These are phyloP conservation scores for Salix viminalis DNA, from an alignment of 345 rosid species.

Conservation along the genomic window DNA sequence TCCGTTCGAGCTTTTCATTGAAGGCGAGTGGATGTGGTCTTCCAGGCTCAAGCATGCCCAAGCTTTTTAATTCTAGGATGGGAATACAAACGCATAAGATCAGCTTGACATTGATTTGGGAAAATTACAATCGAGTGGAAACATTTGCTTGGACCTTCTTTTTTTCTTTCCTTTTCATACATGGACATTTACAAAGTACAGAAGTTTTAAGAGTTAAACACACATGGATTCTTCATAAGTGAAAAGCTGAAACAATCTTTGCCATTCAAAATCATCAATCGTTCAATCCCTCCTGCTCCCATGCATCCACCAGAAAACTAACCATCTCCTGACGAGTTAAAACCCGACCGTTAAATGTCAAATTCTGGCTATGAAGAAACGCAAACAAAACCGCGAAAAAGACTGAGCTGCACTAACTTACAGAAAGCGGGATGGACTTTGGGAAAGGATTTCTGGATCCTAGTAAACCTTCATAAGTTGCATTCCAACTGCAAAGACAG, in stretches of 20 bases:
- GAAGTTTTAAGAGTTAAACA: constrained; percentile 1
- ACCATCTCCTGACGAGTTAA: constrained; percentile 23
- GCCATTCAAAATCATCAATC: constrained; percentile 14
- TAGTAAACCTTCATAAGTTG: constrained; percentile 59
- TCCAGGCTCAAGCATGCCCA: too few relatives aligned
- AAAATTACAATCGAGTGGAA: constrained; percentile 12
- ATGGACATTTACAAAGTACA: constrained; percentile 23
- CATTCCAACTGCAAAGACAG: constrained; percentile 48
- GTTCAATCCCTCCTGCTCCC: constrained; percentile 34
- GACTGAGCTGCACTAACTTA: constrained; percentile 26
- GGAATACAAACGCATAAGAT: too few relatives aligned
- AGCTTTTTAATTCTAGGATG: too few relatives aligned
- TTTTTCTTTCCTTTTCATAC: not conserved
- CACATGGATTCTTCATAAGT: not conserved
- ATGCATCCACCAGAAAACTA: constrained; percentile 25
- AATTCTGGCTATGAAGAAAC: not conserved
- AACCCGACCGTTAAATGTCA: not conserved
- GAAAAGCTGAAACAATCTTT: not conserved
- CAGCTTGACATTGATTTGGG: not conserved
- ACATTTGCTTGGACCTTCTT: not conserved
- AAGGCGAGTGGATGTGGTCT: too few relatives aligned
- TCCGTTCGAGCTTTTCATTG: too few relatives aligned
- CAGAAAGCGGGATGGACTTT: constrained; percentile 65
- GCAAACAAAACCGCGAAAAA: not conserved
- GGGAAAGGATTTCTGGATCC: constrained; percentile 56